These are phyloP conservation scores for Phoma herbarum DNA, from an alignment of 2,329 filamentous ascomycete genomes.

Conservation along the genomic window DNA sequence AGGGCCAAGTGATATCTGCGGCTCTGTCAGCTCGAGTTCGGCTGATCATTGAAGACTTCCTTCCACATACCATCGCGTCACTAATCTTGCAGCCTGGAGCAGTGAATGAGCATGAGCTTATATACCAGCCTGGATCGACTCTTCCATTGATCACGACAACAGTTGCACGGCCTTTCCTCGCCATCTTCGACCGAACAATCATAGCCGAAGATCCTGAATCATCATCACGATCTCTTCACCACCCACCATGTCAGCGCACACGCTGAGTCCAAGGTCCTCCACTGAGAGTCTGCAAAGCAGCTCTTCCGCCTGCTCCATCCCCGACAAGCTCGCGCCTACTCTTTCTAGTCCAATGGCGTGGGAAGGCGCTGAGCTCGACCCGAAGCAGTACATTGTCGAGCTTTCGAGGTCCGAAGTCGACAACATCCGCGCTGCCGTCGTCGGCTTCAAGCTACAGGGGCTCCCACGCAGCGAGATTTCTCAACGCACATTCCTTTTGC, in stretches of 20 bases:
- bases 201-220: background rate
- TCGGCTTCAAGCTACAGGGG: constrained; percentile 39
- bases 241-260: constrained; percentile 36
- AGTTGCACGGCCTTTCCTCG: background rate
- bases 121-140: constrained; percentile 9
- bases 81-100: constrained; percentile 6
- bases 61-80: constrained; percentile 10
- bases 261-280: constrained; percentile 42
- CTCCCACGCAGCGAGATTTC: constrained; percentile 16
- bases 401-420: constrained; percentile 38
- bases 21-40: constrained; percentile 41
- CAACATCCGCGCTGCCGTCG: constrained; percentile 44
- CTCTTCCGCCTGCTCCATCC: constrained; percentile 34
- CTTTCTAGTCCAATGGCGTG: constrained; percentile 48
- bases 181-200: background rate
- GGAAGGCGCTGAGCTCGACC: constrained; percentile 39
- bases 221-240: background rate
- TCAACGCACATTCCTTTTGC: constrained; percentile 34
- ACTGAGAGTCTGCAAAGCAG: constrained; percentile 44
- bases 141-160: constrained; percentile 8
- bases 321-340: constrained; percentile 42
- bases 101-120: constrained; percentile 10
- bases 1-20: constrained; percentile 35
- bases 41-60: constrained; percentile 12
- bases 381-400: constrained; percentile 39